These are phyloP conservation scores for Pelargonium nanum DNA, from an alignment of 345 rosid species.

Conservation along the genomic window DNA sequence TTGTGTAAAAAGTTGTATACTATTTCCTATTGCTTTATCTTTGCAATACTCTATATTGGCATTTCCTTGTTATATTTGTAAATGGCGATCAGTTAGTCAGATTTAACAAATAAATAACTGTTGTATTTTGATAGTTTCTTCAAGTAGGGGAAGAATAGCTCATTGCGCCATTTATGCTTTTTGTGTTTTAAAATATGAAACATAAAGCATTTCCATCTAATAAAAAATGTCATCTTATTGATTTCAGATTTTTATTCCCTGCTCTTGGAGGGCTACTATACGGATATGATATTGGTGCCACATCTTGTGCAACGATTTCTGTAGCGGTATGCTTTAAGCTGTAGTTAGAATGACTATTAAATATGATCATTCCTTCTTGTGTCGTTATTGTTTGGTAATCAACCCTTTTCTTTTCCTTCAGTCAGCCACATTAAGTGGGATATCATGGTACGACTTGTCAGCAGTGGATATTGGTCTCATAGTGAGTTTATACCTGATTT, in stretches of 20 bases:
- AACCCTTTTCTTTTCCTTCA: constrained; percentile 25
- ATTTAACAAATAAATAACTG: background rate
- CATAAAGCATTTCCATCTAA: background rate
- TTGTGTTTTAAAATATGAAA: background rate
- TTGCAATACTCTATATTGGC: background rate
- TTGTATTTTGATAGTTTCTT: background rate
- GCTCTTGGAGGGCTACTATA: constrained; percentile 90
- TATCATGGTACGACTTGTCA: constrained; percentile 74
- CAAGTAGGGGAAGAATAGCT: background rate
- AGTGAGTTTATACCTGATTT: constrained; percentile 41
- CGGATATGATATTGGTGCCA: constrained; percentile 95
- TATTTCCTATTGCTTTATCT: background rate
- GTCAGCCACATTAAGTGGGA: constrained; percentile 72
- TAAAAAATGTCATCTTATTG: constrained; percentile 13
- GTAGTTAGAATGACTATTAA: background rate
- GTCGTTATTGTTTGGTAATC: background rate
- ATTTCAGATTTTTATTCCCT: constrained; percentile 89
- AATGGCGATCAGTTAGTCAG: background rate
- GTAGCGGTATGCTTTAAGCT: constrained; percentile 37
- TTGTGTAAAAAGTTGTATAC: background rate
- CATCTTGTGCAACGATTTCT: constrained; percentile 84
- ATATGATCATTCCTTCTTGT: background rate
- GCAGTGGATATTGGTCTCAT: constrained; percentile 76
- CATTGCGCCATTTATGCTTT: background rate
- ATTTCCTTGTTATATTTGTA: background rate